These are phyloP conservation scores for Lignosus rhinocerotis DNA, from an alignment of 1,284 basidiomycete species.

Conservation along the genomic window DNA sequence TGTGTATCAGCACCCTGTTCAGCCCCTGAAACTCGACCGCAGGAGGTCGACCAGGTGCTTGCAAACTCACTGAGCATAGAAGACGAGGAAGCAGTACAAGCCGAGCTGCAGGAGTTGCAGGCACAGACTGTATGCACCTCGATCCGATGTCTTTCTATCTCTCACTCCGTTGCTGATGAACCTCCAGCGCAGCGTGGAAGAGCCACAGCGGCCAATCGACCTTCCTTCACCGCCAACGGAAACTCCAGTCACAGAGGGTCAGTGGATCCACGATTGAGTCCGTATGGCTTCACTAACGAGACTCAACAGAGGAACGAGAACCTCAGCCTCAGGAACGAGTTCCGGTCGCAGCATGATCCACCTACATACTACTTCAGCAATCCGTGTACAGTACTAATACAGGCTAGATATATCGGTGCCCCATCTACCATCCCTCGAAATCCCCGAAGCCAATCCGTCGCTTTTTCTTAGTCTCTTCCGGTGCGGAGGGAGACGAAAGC, in stretches of 20 bases:
- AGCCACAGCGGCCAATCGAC: conserved; percentile 29
- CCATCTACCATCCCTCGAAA: conserved; percentile 66
- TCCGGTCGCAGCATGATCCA: conserved; percentile 37
- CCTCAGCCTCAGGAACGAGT: conserved; percentile 35
- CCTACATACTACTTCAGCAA: conserved; percentile 16
- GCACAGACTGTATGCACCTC: conserved; percentile 49
- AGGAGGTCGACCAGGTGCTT: conserved; percentile 91
- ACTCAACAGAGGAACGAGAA: conserved; percentile 7
- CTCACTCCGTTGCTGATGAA: not conserved
- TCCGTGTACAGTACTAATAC: conserved; percentile 23
- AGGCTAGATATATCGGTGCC: not conserved
- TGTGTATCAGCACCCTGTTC: not conserved
- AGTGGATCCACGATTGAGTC: not conserved
- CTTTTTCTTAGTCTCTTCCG: conserved; percentile 65
- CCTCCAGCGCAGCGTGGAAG: conserved; percentile 22
- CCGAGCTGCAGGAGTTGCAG: conserved; percentile 75
- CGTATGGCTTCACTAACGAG: not conserved
- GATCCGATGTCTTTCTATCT: not conserved
- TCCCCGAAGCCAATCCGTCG: conserved; percentile 78
- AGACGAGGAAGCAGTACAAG: conserved; percentile 92
- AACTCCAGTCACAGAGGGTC: conserved; percentile 40
- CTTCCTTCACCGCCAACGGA: conserved; percentile 51
- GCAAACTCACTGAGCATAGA: conserved; percentile 81
- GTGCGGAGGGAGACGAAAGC: not conserved
- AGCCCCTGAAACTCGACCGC: not conserved